Percentiles rank a stretch among this genome's conserved stretches.
phyloP scores from a whole-genome alignment of 1,284 basidiomycete species.

The Naganishia cerealis region DNA sequence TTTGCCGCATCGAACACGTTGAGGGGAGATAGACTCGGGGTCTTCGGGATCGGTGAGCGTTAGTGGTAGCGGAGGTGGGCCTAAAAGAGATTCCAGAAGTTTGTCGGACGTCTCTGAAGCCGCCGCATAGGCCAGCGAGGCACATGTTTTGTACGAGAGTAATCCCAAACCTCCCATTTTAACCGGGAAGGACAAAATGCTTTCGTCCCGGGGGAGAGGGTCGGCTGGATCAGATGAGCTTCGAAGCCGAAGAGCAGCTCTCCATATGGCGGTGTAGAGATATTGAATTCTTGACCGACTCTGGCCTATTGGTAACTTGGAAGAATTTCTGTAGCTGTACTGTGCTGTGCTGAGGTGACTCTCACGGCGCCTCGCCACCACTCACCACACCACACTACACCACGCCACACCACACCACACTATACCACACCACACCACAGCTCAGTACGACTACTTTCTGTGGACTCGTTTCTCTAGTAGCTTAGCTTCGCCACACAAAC shows the following conservation, averaged over 20 bases:
- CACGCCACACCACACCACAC: no score
- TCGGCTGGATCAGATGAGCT: background rate
- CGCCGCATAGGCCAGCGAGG: conserved; percentile 28
- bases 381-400: no score
- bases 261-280: conserved; percentile 29
- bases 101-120: conserved; percentile 26
- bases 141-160: conserved; percentile 27
- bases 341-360: no score
- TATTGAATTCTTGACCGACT: no score
- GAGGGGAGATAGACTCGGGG: conserved; percentile 5
- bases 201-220: background rate
- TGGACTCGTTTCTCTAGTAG: no score
- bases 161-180: conserved; percentile 31
- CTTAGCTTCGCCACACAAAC: no score
- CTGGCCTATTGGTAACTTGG: no score
- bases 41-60: conserved; percentile 8
- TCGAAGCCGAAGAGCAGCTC: conserved; percentile 2
- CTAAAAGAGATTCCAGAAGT: conserved; percentile 3
- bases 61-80: background rate
- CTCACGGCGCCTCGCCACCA: no score
- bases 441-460: no score
- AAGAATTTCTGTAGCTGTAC: no score
- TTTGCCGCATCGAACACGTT: conserved; percentile 4
- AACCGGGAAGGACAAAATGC: conserved; percentile 18
- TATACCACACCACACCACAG: no score